These are phyloP conservation scores for Tribonema minus DNA, from an alignment of 108 stramenopile species.

Conservation along the genomic window DNA sequence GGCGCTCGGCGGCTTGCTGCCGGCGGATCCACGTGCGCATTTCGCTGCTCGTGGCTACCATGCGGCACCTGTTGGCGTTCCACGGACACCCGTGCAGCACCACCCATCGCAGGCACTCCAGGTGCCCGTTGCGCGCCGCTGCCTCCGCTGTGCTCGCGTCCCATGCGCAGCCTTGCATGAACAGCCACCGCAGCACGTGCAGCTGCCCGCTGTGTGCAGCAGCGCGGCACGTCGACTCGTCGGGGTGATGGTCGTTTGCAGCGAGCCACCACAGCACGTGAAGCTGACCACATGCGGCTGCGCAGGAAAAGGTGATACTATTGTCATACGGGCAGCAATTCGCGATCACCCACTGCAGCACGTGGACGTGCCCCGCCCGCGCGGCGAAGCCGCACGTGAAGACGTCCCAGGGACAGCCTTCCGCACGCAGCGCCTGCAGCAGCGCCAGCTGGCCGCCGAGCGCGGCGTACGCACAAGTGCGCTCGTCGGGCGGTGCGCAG, in stretches of 20 bases:
- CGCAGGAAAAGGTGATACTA: not conserved
- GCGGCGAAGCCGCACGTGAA: not conserved
- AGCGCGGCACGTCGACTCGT: not conserved
- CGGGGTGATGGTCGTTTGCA: not conserved
- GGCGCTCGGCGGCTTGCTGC: too few species aligned
- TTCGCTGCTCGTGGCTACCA: too few species aligned
- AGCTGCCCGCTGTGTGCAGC: not conserved
- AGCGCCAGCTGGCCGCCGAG: constrained; percentile 1
- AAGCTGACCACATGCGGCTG: not conserved
- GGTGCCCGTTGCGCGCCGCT: constrained; percentile 3
- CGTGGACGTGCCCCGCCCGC: not conserved
- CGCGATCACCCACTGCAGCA: constrained; percentile 4
- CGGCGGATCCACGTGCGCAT: too few species aligned
- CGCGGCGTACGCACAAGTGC: too few species aligned
- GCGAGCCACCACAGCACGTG: not conserved
- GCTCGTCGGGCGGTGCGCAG: too few species aligned
- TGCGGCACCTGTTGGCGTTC: too few species aligned
- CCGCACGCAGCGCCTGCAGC: not conserved
- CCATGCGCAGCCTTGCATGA: not conserved
- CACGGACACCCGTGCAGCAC: too few species aligned
- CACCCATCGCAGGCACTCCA: constrained; percentile 19
- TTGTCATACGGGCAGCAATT: constrained; percentile 3
- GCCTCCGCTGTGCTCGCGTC: not conserved
- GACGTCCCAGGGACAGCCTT: constrained; percentile 3
- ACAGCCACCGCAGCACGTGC: constrained; percentile 1